A percentile compares a stretch with the other conserved stretches of the same genome.
Evolutionary conservation across 805 yeast genomes (phyloP).

Genomic region (Saccharomycopsis schoenii): DNA sequence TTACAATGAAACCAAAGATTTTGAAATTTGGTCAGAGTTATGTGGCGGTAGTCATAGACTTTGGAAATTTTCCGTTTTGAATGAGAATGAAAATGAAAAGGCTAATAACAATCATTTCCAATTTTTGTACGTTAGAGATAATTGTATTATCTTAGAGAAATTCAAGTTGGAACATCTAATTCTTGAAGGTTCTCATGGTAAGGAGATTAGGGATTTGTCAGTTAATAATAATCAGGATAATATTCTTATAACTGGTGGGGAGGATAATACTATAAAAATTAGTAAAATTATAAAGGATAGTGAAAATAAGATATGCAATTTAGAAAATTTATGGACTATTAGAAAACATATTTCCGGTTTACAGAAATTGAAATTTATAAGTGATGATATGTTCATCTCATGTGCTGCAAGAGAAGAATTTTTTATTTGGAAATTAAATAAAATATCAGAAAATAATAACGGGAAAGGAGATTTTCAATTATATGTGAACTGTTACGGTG

Average conservation of each 20-base stretch:
- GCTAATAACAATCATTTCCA: conserved; percentile 26
- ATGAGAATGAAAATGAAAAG: conserved; percentile 15
- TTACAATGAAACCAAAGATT: conserved; percentile 72
- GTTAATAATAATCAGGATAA: conserved; percentile 31
- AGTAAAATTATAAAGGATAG: conserved; percentile 29
- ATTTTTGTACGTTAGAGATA: conserved; percentile 44
- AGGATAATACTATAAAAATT: conserved; percentile 74
- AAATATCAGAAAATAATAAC: neutral
- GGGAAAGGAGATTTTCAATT: conserved; percentile 19
- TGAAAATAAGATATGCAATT: conserved; percentile 28
- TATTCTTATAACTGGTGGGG: conserved; percentile 65
- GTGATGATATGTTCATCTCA: conserved; percentile 34
- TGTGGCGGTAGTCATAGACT: conserved; percentile 92
- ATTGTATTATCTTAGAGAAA: conserved; percentile 18
- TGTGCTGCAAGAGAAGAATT: conserved; percentile 87
- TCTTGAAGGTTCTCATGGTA: conserved; percentile 72
- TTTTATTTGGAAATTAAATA: conserved; percentile 58
- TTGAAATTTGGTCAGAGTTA: conserved; percentile 54
- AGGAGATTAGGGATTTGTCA: conserved; percentile 75
- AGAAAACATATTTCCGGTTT: conserved; percentile 85
- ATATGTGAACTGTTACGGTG: conserved; percentile 38
- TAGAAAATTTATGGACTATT: conserved; percentile 47
- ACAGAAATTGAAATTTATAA: conserved; percentile 60
- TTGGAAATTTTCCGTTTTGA: conserved; percentile 47
- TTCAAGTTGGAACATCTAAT: conserved; percentile 24